Evolutionary conservation across 345 rosid species (phyloP).

Genomic region (Turnera subulata): DNA sequence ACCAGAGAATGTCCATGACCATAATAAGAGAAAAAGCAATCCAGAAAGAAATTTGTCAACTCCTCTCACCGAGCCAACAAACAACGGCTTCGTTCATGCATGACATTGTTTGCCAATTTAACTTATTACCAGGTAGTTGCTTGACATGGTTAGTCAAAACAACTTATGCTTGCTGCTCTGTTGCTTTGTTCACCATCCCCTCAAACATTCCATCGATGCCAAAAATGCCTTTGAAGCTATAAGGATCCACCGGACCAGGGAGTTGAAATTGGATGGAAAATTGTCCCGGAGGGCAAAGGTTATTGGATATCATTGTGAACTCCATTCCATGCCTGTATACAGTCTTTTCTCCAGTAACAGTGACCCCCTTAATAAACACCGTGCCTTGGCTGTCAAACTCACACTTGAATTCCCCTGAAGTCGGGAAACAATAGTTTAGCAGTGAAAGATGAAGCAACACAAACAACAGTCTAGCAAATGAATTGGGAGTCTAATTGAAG

Average conservation of each 20-base stretch:
- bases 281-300: constrained; percentile 66
- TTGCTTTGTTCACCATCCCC: constrained; percentile 54
- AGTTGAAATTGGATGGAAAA: constrained; percentile 62
- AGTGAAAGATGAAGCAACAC: too few species aligned
- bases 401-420: constrained; percentile 69
- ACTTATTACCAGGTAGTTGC: too few species aligned
- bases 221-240: constrained; percentile 38
- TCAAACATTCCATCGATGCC: constrained; percentile 61
- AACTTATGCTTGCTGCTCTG: not conserved
- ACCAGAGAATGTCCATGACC: too few species aligned
- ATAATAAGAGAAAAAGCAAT: too few species aligned
- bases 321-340: constrained; percentile 44
- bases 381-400: constrained; percentile 50
- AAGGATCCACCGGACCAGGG: constrained; percentile 64
- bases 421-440: not conserved
- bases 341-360: constrained; percentile 59
- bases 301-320: constrained; percentile 58
- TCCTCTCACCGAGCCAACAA: too few species aligned
- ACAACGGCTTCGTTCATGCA: constrained; percentile 1
- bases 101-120: not conserved
- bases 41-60: too few species aligned
- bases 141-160: not conserved
- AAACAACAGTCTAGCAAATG: too few species aligned
- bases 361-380: constrained; percentile 52
- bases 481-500: too few species aligned